These are phyloP conservation scores for Colletotrichum orchidophilum DNA, from an alignment of 2,329 filamentous ascomycete species.

Conservation along the genomic window DNA sequence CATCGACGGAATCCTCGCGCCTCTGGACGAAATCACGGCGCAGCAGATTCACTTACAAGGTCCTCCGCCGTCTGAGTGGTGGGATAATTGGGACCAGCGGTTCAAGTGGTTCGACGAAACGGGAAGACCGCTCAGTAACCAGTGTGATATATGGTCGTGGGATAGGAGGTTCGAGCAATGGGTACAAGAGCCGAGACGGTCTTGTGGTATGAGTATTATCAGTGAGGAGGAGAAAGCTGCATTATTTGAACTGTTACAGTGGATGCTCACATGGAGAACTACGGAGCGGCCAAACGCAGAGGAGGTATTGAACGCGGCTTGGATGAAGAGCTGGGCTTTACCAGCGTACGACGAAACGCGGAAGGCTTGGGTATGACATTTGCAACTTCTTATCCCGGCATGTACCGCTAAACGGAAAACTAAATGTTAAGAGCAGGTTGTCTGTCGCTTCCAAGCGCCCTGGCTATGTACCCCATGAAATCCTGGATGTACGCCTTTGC, in stretches of 20 bases:
- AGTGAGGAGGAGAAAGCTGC: constrained; percentile 30
- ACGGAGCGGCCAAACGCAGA: constrained; percentile 24
- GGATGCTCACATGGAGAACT: constrained; percentile 36
- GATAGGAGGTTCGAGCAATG: constrained; percentile 34
- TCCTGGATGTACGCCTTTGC: too few relatives aligned
- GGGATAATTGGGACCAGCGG: constrained; percentile 39
- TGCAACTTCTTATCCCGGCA: too few relatives aligned
- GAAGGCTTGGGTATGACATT: background rate
- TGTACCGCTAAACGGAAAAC: too few relatives aligned
- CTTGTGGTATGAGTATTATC: constrained; percentile 19
- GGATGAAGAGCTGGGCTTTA: constrained; percentile 35
- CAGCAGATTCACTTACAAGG: constrained; percentile 44
- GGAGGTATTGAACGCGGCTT: constrained; percentile 24
- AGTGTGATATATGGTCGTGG: constrained; percentile 33
- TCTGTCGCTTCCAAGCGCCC: too few relatives aligned
- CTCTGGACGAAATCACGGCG: constrained; percentile 41
- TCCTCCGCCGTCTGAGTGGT: constrained; percentile 41
- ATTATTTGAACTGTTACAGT: constrained; percentile 36
- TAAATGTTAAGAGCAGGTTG: too few relatives aligned
- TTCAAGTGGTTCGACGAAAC: constrained; percentile 24
- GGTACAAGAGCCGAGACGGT: constrained; percentile 33
- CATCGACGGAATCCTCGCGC: constrained; percentile 41
- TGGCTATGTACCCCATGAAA: too few relatives aligned
- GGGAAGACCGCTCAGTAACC: constrained; percentile 26
- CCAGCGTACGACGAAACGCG: constrained; percentile 30